Base-by-base conservation (phyloP, 176 grass and related monocot species). In the Triticum timopheevii region DNA sequence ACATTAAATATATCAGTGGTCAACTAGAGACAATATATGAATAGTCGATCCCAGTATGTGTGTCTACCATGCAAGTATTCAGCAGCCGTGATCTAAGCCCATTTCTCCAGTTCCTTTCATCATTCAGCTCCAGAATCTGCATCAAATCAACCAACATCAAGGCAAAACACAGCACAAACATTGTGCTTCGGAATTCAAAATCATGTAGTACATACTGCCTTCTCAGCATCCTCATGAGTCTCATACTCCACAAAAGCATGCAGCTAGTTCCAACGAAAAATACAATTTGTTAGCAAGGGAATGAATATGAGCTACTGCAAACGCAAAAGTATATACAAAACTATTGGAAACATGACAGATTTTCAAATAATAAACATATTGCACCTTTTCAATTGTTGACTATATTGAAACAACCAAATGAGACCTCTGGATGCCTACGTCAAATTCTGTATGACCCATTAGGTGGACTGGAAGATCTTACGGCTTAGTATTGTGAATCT, bases 171-270 rank as follows among this genome's bases (percentile, higher is more conserved):
- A 38, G 27, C 67, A 25, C 70, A 82, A 49, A 65, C 40, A 44
- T 17, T 79, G 7, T 61, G 52, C 63, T 38, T 9, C 35, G 56
- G 13, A 83, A 87, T 83, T 35, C 35, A 87, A 83, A 88, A 86
- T 16, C 36, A 65, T 82, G 44, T 65, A 81, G 52, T 35, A 86
- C 93, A 73, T 90, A 95, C 93, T 44, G 90, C 93, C 79, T 82
- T 92, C 74, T 86, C 88, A 73, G 90, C 93, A 89, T 92, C 87
- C 79, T 95, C 90, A 54, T 86, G 13, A 79, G 76, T 90, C 64
- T 90, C 86, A 1, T 95, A 95, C 72, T 90, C 93, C 45, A 92
- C 86, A 7, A 95, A 95, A 74, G 88, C 93, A 82, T 95, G 93
- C 28, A 95, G 83, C 93, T 95, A 73, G 45, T 88, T 76, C 47